These are phyloP conservation scores for Hygrophoropsis aurantiaca DNA, from an alignment of 768 basidiomycete genomes.

Conservation along the genomic window DNA sequence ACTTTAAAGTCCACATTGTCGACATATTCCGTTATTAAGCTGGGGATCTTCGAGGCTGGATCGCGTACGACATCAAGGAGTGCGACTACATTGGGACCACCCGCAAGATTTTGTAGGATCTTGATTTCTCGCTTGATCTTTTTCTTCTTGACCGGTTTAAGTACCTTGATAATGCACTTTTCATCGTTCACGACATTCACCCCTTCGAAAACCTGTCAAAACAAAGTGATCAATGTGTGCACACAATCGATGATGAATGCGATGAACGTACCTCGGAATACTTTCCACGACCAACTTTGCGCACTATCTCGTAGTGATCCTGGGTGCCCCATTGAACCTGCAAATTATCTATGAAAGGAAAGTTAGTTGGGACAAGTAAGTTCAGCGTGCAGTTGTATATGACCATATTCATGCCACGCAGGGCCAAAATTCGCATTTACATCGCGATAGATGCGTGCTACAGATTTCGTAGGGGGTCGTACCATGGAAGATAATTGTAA, in stretches of 20 bases:
- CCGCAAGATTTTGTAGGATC: constrained; percentile 93
- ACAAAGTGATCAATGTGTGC: constrained; percentile 10
- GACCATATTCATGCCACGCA: constrained; percentile 96
- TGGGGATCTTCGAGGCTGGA: constrained; percentile 94
- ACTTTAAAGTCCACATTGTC: constrained; percentile 98
- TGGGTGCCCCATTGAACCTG: constrained; percentile 98
- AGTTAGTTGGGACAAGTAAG: constrained; percentile 12
- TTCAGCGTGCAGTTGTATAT: constrained; percentile 13
- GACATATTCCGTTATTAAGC: constrained; percentile 95
- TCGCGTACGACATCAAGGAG: constrained; percentile 95
- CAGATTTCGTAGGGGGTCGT: constrained; percentile 71
- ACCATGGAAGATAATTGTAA: constrained; percentile 48
- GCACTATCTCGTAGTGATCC: constrained; percentile 96
- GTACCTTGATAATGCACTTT: constrained; percentile 97
- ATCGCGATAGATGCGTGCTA: constrained; percentile 84
- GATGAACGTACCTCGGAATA: constrained; percentile 78
- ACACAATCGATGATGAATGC: constrained; percentile 3
- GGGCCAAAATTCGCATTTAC: constrained; percentile 86
- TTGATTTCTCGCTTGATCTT: constrained; percentile 99
- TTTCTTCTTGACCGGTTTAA: constrained; percentile 99
- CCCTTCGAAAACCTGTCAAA: constrained; percentile 82
- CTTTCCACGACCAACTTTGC: constrained; percentile 94
- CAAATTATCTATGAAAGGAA: constrained; percentile 69
- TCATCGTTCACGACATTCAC: constrained; percentile 88
- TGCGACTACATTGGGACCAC: constrained; percentile 92